Evolutionary conservation across 306 rosid genomes (phyloP).

Genomic region (Lotus japonicus): DNA sequence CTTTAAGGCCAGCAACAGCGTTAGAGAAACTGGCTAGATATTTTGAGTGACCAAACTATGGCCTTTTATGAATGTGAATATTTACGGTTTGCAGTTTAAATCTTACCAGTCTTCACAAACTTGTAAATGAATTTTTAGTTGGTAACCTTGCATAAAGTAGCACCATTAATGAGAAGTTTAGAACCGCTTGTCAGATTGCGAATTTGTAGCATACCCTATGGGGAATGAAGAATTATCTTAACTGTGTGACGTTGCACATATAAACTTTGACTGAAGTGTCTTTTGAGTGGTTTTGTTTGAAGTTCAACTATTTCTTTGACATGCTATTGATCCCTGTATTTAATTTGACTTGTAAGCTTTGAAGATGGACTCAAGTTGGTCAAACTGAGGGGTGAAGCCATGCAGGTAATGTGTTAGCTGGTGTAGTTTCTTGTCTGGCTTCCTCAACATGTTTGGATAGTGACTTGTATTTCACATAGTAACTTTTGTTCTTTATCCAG

Average conservation of each 20-base stretch:
- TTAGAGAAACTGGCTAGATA: not conserved
- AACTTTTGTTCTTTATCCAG: constrained; percentile 31
- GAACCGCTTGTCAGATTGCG: not conserved
- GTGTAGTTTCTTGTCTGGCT: constrained; percentile 11
- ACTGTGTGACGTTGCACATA: not conserved
- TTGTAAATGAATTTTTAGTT: not conserved
- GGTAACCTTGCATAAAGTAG: not conserved
- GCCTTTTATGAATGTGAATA: not conserved
- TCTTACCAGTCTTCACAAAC: not conserved
- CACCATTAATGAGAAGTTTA: not conserved
- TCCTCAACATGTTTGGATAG: not conserved
- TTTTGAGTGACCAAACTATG: not conserved
- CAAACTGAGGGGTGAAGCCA: constrained; percentile 95
- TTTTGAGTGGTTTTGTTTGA: constrained; percentile 7
- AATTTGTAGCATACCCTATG: not conserved
- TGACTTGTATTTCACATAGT: not conserved
- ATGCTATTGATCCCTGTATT: constrained; percentile 9
- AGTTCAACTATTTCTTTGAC: constrained; percentile 13
- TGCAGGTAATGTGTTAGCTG: constrained; percentile 68
- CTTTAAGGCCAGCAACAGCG: not conserved
- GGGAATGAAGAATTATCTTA: not conserved
- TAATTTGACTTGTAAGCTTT: constrained; percentile 52
- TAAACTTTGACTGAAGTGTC: not conserved
- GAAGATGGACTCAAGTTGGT: constrained; percentile 98
- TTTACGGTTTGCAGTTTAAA: not conserved